Conservation (phyloP, 495 filamentous ascomycete species). For the Thozetella sp. region DNA sequence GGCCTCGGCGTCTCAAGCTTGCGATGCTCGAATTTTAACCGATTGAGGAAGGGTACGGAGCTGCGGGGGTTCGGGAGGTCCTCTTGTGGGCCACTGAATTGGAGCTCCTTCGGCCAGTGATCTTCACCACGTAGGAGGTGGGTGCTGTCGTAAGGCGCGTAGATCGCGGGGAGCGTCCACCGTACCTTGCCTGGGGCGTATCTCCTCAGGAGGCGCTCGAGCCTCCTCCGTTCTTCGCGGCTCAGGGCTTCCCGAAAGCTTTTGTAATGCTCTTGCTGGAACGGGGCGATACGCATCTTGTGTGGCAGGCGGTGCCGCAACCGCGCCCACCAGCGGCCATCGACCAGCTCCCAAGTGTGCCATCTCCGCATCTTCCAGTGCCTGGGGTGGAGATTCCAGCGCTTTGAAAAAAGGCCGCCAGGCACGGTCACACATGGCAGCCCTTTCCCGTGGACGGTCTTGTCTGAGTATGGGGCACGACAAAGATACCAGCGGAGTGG, state of each 20-base stretch:
- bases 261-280: slow-evolving; percentile 48
- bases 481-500: slow-evolving; percentile 38
- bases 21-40: too few relatives aligned
- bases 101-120: slow-evolving; percentile 18
- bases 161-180: slow-evolving; percentile 55
- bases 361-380: slow-evolving; percentile 14
- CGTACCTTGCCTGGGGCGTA: slow-evolving; percentile 53
- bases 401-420: slow-evolving; percentile 5
- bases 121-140: slow-evolving; percentile 9
- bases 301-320: slow-evolving; percentile 40
- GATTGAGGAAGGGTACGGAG: too few relatives aligned
- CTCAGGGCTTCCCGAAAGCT: slow-evolving; percentile 37
- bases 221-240: slow-evolving; percentile 16
- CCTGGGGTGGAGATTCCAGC: neutral
- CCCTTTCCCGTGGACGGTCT: slow-evolving; percentile 12
- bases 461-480: slow-evolving; percentile 35
- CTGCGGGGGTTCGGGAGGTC: neutral
- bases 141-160: slow-evolving; percentile 24
- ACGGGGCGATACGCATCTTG: slow-evolving; percentile 49
- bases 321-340: slow-evolving; percentile 83
- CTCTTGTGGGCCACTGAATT: neutral
- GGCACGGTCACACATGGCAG: slow-evolving; percentile 13
- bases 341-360: slow-evolving; percentile 65
- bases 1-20: slow-evolving; percentile 10
- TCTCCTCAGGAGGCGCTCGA: slow-evolving; percentile 31